Evolutionary conservation across 2,329 filamentous ascomycete genomes (phyloP).

Genomic region (Pseudogymnoascus pannorum): DNA sequence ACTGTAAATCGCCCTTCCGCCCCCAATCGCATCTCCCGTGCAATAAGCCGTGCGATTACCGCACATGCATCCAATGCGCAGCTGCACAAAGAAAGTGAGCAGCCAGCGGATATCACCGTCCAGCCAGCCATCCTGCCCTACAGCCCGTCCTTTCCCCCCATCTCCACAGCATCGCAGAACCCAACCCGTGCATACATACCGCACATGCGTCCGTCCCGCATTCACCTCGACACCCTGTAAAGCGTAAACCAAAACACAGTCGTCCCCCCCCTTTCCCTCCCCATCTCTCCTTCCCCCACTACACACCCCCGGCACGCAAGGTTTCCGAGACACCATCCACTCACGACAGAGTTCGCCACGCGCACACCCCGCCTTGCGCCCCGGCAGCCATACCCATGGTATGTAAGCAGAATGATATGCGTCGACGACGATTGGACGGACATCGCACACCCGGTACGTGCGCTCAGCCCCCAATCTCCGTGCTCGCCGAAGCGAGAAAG

Average conservation of each 20-base stretch:
- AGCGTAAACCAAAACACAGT: background rate
- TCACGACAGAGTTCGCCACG: conserved; percentile 1
- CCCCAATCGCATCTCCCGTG: background rate
- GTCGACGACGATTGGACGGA: background rate
- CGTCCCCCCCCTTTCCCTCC: background rate
- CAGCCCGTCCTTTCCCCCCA: background rate
- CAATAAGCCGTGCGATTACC: background rate
- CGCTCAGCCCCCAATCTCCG: background rate
- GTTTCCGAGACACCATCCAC: background rate
- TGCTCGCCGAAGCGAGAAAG: background rate
- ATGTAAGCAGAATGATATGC: background rate
- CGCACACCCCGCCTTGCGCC: background rate
- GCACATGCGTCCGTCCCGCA: background rate
- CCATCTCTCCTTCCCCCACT: background rate
- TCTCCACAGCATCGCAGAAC: background rate
- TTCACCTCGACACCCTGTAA: background rate
- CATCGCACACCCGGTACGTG: no score
- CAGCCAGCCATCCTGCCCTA: background rate
- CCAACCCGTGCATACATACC: no score
- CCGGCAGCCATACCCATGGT: background rate
- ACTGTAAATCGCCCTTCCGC: background rate
- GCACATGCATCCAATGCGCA: background rate
- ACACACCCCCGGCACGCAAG: background rate
- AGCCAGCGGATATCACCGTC: background rate
- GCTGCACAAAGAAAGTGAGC: no score